These are phyloP conservation scores for Pleurotus citrinopileatus DNA, from an alignment of 768 basidiomycete species.

Conservation along the genomic window DNA sequence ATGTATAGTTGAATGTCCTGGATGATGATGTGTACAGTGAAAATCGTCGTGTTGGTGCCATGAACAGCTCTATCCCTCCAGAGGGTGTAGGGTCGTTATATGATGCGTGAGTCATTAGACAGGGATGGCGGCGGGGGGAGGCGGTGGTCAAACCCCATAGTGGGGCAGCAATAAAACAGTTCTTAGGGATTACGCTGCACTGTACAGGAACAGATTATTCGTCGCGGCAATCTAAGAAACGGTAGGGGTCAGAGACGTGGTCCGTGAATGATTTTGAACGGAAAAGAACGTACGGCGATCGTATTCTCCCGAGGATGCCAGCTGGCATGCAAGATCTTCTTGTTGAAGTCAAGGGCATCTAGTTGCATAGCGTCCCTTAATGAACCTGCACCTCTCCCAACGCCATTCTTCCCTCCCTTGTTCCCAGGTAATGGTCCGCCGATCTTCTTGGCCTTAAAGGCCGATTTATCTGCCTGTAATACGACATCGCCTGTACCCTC, in stretches of 20 bases:
- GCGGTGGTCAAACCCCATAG: not conserved
- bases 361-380: slow-evolving; percentile 85
- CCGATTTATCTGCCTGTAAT: slow-evolving; percentile 97
- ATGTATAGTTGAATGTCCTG: not conserved
- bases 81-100: slow-evolving; percentile 9
- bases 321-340: slow-evolving; percentile 93
- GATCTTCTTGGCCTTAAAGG: slow-evolving; percentile 99
- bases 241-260: slow-evolving; percentile 1
- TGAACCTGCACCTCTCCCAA: slow-evolving; percentile 50
- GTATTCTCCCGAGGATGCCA: slow-evolving; percentile 99
- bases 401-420: slow-evolving; percentile 75
- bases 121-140: not conserved
- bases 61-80: slow-evolving; percentile 9
- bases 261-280: not conserved
- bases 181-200: slow-evolving; percentile 49
- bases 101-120: slow-evolving; percentile 6
- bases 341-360: slow-evolving; percentile 89
- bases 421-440: slow-evolving; percentile 78
- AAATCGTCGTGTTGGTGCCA: slow-evolving; percentile 5
- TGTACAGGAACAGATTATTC: slow-evolving; percentile 91
- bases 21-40: not conserved
- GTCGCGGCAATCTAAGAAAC: slow-evolving; percentile 83
- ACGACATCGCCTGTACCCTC: slow-evolving; percentile 87
- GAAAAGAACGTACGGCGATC: slow-evolving; percentile 71
- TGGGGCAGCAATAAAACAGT: not conserved